Evolutionary conservation across 106 monocot genomes (phyloP), one percentile per base, ranked within the genome.

Genomic region (Alisma plantagoaquatica): DNA sequence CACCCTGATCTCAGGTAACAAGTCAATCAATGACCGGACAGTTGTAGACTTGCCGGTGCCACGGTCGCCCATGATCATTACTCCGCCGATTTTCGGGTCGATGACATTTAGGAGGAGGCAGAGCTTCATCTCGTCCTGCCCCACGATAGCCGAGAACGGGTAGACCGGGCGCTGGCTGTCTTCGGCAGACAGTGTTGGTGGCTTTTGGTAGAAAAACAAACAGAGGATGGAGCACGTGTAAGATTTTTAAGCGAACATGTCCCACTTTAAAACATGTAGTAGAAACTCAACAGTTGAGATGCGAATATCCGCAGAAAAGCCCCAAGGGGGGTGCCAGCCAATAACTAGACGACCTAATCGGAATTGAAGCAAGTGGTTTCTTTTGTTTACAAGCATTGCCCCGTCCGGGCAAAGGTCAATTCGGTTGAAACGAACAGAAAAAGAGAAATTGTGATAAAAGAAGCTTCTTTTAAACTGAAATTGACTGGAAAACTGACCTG

Each of bases 11-110:
- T 98, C 81, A 0, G 96, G 96, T 2, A 98, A 66, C 18, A 98
- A 69, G 73, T 98, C 96, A 0, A 98, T 78, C 29, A 98, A 73
- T 33, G 96, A 98, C 1, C 96, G 77, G 27, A 98, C 96, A 3
- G 96, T 62, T 15, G 96, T 98, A 29, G 96, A 98, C 53, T 98
- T 98, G 17, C 96, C 96, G 2, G 96, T 98, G 29, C 96, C 96
- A 18, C 96, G 72, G 62, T 98, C 96, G 28, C 96, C 96, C 96
- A 98, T 98, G 64, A 98, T 98, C 96, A 98, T 98, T 19, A 98
- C 96, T 4, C 96, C 96, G 27, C 96, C 89, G 35, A 98, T 98
- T 66, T 98, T 98, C 17, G 96, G 96, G 63, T 98, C 96, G 58
- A 98, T 90, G 45, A 98, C 96, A 33, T 98, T 98, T 21, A 98